These are phyloP conservation scores for Astragalus membranaceus DNA, from an alignment of 306 rosid genomes.

Conservation along the genomic window DNA sequence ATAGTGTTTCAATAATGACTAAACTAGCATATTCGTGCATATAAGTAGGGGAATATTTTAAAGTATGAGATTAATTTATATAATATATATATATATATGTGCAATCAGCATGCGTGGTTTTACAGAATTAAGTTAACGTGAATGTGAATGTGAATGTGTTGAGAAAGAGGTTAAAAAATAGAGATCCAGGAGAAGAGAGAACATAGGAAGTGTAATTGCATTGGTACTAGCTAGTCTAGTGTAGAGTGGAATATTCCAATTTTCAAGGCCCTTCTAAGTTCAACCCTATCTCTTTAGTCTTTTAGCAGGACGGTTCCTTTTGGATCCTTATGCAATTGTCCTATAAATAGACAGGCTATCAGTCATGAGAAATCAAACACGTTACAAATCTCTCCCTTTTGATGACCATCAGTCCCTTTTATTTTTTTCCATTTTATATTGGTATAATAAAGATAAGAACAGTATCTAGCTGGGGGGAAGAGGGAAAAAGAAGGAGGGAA, in stretches of 20 bases:
- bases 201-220: slow-evolving; percentile 7
- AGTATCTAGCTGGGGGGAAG: background rate
- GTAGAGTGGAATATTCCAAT: background rate
- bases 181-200: background rate
- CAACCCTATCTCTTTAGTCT: background rate
- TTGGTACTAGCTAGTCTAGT: background rate
- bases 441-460: background rate
- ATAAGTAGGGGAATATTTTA: too few relatives aligned
- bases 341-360: background rate
- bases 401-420: background rate
- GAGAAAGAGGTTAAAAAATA: background rate
- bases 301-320: background rate
- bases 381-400: background rate
- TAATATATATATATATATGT: too few relatives aligned
- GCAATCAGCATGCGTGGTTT: too few relatives aligned
- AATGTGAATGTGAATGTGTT: too few relatives aligned
- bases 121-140: too few relatives aligned
- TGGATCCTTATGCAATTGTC: background rate
- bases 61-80: too few relatives aligned
- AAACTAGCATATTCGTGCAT: too few relatives aligned
- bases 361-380: background rate
- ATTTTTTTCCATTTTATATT: background rate
- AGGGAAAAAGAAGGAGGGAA: background rate
- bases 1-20: too few relatives aligned
- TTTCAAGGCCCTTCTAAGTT: slow-evolving; percentile 8